Percentiles rank a stretch among this genome's conserved stretches.
phyloP scores from a whole-genome alignment of 2,329 filamentous ascomycete genomes.

The Trichoderma koningiopsis region DNA sequence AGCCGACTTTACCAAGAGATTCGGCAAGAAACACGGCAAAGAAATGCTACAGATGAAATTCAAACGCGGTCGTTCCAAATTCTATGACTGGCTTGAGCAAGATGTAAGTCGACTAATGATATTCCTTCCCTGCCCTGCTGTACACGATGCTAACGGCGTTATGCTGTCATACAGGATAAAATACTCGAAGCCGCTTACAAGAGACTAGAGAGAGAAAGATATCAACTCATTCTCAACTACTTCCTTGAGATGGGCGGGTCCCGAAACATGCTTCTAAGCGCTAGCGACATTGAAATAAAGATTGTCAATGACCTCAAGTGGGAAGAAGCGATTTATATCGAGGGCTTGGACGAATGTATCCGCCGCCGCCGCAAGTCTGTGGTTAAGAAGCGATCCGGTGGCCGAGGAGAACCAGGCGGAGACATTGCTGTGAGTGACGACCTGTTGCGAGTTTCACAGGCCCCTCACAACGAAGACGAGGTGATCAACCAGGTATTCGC shows the following conservation, averaged over 20 bases:
- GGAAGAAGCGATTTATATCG: constrained; percentile 44
- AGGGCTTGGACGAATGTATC: constrained; percentile 42
- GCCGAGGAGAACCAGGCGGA: constrained; percentile 25
- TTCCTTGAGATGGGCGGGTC: constrained; percentile 56
- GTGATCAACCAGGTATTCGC: constrained; percentile 41
- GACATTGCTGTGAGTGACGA: constrained; percentile 46
- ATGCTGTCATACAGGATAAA: constrained; percentile 39
- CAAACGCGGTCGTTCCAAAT: constrained; percentile 52
- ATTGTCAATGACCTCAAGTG: constrained; percentile 49
- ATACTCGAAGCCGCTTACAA: constrained; percentile 45
- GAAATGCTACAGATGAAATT: constrained; percentile 61
- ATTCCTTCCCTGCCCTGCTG: neutral
- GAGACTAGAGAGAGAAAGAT: constrained; percentile 47
- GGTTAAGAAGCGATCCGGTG: constrained; percentile 34
- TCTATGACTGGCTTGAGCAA: constrained; percentile 49
- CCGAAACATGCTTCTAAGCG: constrained; percentile 51
- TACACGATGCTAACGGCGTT: neutral
- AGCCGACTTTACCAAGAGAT: constrained; percentile 43
- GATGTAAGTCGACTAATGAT: constrained; percentile 49
- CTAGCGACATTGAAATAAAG: constrained; percentile 52
- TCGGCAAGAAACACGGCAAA: constrained; percentile 45
- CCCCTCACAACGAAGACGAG: constrained; percentile 38
- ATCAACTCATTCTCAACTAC: constrained; percentile 44
- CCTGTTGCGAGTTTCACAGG: constrained; percentile 42
- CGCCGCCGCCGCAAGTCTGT: constrained; percentile 48